These are phyloP conservation scores for Boletus tomentosulus DNA, from an alignment of 768 basidiomycete species.

Conservation along the genomic window DNA sequence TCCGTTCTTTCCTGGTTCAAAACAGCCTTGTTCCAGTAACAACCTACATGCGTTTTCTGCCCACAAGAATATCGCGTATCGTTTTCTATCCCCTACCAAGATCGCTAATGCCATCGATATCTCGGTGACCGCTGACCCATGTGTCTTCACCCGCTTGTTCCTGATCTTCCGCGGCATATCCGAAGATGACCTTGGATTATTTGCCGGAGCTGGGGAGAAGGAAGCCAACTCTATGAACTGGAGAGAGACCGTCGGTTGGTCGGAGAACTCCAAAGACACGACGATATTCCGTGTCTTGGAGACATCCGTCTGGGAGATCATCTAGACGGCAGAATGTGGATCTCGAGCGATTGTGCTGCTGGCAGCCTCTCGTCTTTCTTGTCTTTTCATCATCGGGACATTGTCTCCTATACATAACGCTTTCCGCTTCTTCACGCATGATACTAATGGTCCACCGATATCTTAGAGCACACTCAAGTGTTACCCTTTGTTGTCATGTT, in stretches of 20 bases:
- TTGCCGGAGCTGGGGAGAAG: constrained; percentile 79
- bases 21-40: constrained; percentile 43
- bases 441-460: constrained; percentile 17
- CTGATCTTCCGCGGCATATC: constrained; percentile 80
- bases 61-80: constrained; percentile 86
- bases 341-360: constrained; percentile 16
- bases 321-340: constrained; percentile 26
- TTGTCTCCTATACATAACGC: constrained; percentile 5
- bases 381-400: constrained; percentile 8
- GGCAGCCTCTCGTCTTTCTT: constrained; percentile 8
- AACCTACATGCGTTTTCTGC: constrained; percentile 69
- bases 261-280: constrained; percentile 73
- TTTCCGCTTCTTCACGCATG: constrained; percentile 4
- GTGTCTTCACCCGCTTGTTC: constrained; percentile 80
- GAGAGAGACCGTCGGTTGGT: constrained; percentile 77
- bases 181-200: constrained; percentile 74
- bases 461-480: constrained; percentile 22
- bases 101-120: constrained; percentile 88
- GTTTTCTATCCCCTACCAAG: constrained; percentile 75
- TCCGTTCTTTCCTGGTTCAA: constrained; percentile 1
- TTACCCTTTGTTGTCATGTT: constrained; percentile 19
- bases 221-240: constrained; percentile 80
- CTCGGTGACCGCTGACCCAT: constrained; percentile 74
- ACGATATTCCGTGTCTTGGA: constrained; percentile 76
- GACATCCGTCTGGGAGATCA: constrained; percentile 71